phyloP scores from a whole-genome alignment of 331 rosid genomes.

The Pyracantha coccinea region DNA sequence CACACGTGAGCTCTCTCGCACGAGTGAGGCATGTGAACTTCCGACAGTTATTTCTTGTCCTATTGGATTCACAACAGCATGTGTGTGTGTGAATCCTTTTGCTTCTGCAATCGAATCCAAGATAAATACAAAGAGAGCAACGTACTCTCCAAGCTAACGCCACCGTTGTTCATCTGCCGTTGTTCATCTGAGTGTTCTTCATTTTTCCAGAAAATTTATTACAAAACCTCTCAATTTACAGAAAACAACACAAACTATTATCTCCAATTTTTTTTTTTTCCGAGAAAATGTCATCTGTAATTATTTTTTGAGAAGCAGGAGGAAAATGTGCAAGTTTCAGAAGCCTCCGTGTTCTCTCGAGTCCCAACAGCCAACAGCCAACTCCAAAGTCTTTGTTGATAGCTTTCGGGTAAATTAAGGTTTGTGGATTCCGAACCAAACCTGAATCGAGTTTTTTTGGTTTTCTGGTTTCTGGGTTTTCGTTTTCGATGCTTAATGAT shows the following conservation, averaged over 20 bases:
- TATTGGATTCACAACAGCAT: too few species aligned
- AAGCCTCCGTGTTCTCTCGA: neutral
- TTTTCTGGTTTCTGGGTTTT: conserved; percentile 1
- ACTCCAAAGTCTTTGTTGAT: neutral
- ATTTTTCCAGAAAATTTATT: neutral
- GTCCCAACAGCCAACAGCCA: neutral
- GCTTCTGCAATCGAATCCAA: too few species aligned
- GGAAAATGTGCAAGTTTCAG: neutral
- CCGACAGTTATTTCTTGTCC: too few species aligned
- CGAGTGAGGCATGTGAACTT: too few species aligned
- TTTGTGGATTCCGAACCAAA: conserved; percentile 5
- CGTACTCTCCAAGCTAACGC: too few species aligned
- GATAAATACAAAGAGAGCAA: too few species aligned
- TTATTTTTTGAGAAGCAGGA: neutral
- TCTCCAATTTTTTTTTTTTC: neutral
- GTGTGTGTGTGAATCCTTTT: too few species aligned
- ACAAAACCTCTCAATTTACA: too few species aligned
- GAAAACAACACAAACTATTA: too few species aligned
- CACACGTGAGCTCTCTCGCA: too few species aligned
- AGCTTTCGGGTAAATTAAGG: neutral
- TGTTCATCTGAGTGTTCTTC: too few species aligned
- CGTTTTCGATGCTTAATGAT: conserved; percentile 10
- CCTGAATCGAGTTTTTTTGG: neutral
- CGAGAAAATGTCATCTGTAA: neutral
- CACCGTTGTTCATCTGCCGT: too few species aligned